A percentile compares a stretch with the other conserved stretches of the same genome.
Conservation (phyloP, 805 yeast genomes). For the Metschnikowia cerradonensis region DNA sequence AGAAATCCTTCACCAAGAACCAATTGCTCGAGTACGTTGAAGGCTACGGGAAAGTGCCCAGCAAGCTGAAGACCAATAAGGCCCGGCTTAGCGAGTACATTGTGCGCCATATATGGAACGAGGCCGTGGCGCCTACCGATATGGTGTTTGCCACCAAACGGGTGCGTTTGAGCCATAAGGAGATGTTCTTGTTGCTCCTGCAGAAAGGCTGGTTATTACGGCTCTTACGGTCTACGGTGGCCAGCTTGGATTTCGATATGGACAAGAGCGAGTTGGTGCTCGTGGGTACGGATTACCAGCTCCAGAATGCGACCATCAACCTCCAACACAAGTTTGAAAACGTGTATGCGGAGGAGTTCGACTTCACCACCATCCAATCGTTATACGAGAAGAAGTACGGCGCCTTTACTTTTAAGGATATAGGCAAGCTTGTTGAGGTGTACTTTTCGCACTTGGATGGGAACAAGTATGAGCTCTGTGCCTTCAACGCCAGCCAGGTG, state of each 20-base stretch:
- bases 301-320: constrained; percentile 42
- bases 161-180: constrained; percentile 31
- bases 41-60: background rate
- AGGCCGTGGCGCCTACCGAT: constrained; percentile 16
- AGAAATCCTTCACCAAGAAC: constrained; percentile 13
- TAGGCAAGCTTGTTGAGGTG: constrained; percentile 33
- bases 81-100: constrained; percentile 23
- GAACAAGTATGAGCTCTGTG: constrained; percentile 27
- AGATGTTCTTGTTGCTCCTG: constrained; percentile 39
- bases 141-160: constrained; percentile 32
- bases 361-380: constrained; percentile 25
- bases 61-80: constrained; percentile 12
- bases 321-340: constrained; percentile 29
- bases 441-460: constrained; percentile 28
- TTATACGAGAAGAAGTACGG: constrained; percentile 28
- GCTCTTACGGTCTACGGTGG: constrained; percentile 40
- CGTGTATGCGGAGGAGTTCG: constrained; percentile 26
- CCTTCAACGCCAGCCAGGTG: constrained; percentile 27
- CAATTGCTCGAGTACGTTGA: constrained; percentile 13
- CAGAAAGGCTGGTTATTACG: constrained; percentile 37
- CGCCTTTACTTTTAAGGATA: constrained; percentile 21
- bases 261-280: constrained; percentile 28
- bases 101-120: constrained; percentile 33
- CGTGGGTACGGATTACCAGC: constrained; percentile 39
- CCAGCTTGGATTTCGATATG: constrained; percentile 33